Evolutionary conservation across 208 protist genomes (phyloP), one percentile per base, ranked within the genome.

Genomic region (Wallacemonas sp.): DNA sequence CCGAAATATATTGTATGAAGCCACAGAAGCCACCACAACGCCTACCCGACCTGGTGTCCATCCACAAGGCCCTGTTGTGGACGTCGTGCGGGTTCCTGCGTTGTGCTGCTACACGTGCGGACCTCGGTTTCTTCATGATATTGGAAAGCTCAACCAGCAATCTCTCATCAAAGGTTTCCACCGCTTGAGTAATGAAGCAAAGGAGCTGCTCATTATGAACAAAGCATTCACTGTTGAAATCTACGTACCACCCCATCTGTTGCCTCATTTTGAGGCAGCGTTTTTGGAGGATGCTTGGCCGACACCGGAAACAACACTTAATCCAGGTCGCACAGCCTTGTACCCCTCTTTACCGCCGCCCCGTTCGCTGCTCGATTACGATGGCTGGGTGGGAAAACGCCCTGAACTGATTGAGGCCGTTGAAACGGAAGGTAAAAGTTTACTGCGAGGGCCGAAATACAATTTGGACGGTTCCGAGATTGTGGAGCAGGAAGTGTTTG

Each of bases 141-240:
- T 93, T 60, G 90, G 83, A 19, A 96, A 94, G 66, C 66, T 96
- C 0, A 96, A 83, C 53, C 90, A 94, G 69, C 87, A 92, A 65
- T 49, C 84, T 2, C 67, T 93, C 33, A 87, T 96, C 70, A 96
- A 96, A 53, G 90, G 77, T 4, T 96, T 93, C 66, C 90, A 96
- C 62, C 84, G 90, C 4, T 68, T 96, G 22, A 79, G 76, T 59
- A 79, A 82, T 59, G 84, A 77, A 45, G 79, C 81, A 2, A 93
- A 94, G 79, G 87, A 96, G 61, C 33, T 41, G 31, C 79, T 94
- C 4, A 70, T 92, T 4, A 11, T 77, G 2, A 86, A 93, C 72
- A 63, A 69, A 22, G 61, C 51, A 47, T 91, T 96, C 63, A 71
- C 56, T 8, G 77, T 96, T 12, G 90, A 96, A 73, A 17, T 96